phyloP scores from a whole-genome alignment of 306 rosid species.

The Lagenaria siceraria region DNA sequence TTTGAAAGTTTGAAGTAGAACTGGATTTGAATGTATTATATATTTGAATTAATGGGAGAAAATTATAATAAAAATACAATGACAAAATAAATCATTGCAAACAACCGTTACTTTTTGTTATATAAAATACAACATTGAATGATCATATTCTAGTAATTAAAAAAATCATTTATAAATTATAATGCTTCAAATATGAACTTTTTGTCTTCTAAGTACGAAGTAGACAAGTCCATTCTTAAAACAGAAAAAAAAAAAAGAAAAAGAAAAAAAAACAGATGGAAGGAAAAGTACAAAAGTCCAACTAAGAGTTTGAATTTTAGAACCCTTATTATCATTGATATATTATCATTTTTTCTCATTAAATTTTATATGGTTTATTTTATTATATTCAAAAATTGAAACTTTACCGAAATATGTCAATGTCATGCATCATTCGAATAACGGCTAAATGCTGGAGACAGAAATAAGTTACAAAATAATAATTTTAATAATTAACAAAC shows the following conservation, averaged over 20 bases:
- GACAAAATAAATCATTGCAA: not conserved
- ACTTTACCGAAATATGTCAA: not conserved
- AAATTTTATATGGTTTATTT: not conserved
- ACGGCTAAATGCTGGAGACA: slow-evolving; percentile 1
- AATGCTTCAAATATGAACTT: not conserved
- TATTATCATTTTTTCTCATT: not conserved
- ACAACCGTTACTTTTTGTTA: not conserved
- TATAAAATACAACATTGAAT: not conserved
- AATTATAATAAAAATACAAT: not conserved
- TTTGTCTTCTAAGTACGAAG: not conserved
- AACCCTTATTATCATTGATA: not conserved
- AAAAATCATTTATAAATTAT: not conserved
- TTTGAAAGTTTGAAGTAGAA: too few relatives aligned
- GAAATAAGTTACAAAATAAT: not conserved
- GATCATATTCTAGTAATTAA: not conserved
- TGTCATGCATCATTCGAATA: not conserved
- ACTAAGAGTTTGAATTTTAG: not conserved
- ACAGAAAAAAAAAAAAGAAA: not conserved
- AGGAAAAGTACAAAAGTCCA: not conserved
- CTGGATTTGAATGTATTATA: not conserved
- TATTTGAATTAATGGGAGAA: too few relatives aligned
- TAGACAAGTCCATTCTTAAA: not conserved
- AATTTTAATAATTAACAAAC: not conserved
- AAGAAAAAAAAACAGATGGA: not conserved
- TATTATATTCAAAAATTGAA: not conserved